Evolutionary conservation across 2,329 filamentous ascomycete species (phyloP).

Genomic region (Neonectria ditissima): DNA sequence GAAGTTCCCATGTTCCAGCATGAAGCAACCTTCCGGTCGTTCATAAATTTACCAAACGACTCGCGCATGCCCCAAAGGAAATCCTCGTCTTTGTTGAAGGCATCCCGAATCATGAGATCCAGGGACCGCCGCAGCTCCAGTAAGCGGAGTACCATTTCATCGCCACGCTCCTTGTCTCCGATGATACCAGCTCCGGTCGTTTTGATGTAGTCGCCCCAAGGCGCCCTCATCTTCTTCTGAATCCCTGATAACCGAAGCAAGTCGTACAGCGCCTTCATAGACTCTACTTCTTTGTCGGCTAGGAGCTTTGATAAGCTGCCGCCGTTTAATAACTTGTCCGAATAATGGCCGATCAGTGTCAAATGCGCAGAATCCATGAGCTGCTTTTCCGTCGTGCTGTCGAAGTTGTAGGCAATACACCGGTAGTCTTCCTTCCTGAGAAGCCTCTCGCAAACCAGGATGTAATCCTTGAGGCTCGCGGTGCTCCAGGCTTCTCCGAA

Average conservation of each 20-base stretch:
- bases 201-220: slow-evolving; percentile 85
- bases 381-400: slow-evolving; percentile 83
- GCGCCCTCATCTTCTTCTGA: slow-evolving; percentile 74
- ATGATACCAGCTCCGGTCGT: slow-evolving; percentile 81
- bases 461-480: slow-evolving; percentile 79
- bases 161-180: slow-evolving; percentile 79
- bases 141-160: slow-evolving; percentile 88
- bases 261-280: slow-evolving; percentile 81
- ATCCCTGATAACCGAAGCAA: slow-evolving; percentile 79
- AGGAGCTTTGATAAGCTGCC: slow-evolving; percentile 79
- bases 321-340: slow-evolving; percentile 73
- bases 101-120: slow-evolving; percentile 79
- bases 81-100: slow-evolving; percentile 82
- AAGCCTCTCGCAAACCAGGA: slow-evolving; percentile 74
- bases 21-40: slow-evolving; percentile 80
- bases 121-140: slow-evolving; percentile 83
- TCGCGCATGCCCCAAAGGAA: slow-evolving; percentile 85
- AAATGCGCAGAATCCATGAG: slow-evolving; percentile 80
- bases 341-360: slow-evolving; percentile 76
- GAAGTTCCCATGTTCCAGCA: slow-evolving; percentile 86
- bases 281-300: slow-evolving; percentile 73
- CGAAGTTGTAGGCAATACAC: slow-evolving; percentile 84
- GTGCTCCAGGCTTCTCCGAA: slow-evolving; percentile 77
- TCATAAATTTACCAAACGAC: slow-evolving; percentile 91
- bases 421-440: slow-evolving; percentile 79